These are phyloP conservation scores for Penicillium occitanis DNA, from an alignment of 2,329 filamentous ascomycete genomes.

Conservation along the genomic window DNA sequence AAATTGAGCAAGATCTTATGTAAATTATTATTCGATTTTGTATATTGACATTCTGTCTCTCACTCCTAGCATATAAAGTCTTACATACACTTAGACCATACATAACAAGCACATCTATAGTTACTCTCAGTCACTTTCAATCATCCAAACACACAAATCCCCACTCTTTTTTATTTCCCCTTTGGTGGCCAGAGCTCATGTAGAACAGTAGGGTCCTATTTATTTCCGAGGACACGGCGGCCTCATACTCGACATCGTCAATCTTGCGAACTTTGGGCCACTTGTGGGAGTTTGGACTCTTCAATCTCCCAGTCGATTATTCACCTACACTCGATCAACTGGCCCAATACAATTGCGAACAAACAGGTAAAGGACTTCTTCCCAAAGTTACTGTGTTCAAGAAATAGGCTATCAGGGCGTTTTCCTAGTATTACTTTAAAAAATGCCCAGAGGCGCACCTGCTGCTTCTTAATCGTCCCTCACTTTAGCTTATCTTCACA, in stretches of 20 bases:
- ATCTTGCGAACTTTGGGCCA: constrained; percentile 46
- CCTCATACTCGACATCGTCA: constrained; percentile 27
- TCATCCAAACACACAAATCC: no score
- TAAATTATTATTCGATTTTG: no score
- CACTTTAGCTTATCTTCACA: not conserved
- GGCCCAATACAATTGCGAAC: constrained; percentile 27
- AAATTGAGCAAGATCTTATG: no score
- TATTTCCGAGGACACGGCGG: no score
- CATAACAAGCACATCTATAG: no score
- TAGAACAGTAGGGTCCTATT: no score
- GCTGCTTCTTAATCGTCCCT: not conserved
- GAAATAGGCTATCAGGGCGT: not conserved
- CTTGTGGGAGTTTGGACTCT: constrained; percentile 44
- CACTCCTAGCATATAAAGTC: no score
- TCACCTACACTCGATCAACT: constrained; percentile 40
- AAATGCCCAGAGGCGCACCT: not conserved
- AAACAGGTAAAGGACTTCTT: not conserved
- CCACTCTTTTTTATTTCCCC: no score
- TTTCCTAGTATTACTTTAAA: not conserved
- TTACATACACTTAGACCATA: no score
- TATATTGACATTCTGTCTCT: no score
- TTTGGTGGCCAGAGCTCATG: no score
- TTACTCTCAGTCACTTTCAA: no score
- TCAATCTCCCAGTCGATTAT: constrained; percentile 41
- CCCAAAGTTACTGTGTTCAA: not conserved